Evolutionary conservation across 495 filamentous ascomycete species (phyloP).

Genomic region (Xylaria longipes): DNA sequence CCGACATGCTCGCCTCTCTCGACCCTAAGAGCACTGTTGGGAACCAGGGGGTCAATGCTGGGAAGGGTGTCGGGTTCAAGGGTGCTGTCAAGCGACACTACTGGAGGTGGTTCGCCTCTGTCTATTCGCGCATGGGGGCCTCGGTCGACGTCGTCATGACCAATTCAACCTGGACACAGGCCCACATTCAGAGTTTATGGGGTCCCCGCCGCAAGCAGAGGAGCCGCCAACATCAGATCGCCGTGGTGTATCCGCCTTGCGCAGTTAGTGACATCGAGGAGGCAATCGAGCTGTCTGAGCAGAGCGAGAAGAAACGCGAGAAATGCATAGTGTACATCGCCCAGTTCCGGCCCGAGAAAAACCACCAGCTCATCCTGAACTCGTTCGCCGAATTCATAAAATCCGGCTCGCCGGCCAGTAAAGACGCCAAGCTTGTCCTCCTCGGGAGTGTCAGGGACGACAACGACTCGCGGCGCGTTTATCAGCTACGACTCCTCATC

Average conservation of each 20-base stretch:
- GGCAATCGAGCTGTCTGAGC: slow-evolving; percentile 69
- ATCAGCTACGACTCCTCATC: slow-evolving; percentile 85
- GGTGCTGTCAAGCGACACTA: slow-evolving; percentile 76
- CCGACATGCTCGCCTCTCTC: slow-evolving; percentile 92
- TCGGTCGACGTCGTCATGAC: slow-evolving; percentile 93
- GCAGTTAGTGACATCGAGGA: slow-evolving; percentile 82
- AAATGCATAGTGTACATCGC: slow-evolving; percentile 87
- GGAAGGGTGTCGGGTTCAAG: slow-evolving; percentile 70
- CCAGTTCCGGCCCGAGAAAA: slow-evolving; percentile 97
- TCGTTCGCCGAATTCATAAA: slow-evolving; percentile 77
- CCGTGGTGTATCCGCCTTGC: slow-evolving; percentile 88
- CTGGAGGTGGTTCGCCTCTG: slow-evolving; percentile 81
- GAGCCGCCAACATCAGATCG: slow-evolving; percentile 52
- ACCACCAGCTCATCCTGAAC: slow-evolving; percentile 82
- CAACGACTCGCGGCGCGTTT: slow-evolving; percentile 85
- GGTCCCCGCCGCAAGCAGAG: slow-evolving; percentile 58
- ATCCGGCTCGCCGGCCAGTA: slow-evolving; percentile 47
- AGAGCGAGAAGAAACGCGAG: slow-evolving; percentile 70
- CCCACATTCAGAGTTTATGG: slow-evolving; percentile 84
- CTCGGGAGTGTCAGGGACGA: slow-evolving; percentile 87
- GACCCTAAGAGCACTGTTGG: slow-evolving; percentile 62
- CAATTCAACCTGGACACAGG: slow-evolving; percentile 92
- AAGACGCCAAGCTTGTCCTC: slow-evolving; percentile 73
- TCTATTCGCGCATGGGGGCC: slow-evolving; percentile 82
- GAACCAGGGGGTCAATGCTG: slow-evolving; percentile 82